Evolutionary conservation across 257 asterid genomes (phyloP).

Genomic region (Ehretia macrophylla): DNA sequence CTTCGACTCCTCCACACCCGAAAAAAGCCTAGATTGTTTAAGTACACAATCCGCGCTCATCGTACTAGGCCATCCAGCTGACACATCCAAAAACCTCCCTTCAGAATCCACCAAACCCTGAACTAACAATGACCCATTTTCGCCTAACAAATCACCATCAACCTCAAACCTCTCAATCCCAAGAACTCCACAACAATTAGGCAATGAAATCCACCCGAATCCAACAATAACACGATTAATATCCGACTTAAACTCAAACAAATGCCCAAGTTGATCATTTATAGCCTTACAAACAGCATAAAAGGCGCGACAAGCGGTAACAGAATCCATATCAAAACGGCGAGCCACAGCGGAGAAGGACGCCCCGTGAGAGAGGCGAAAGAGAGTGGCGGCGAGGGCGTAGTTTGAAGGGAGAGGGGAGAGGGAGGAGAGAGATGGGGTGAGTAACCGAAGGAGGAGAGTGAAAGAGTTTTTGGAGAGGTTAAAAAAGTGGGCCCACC

Average conservation of each 20-base stretch:
- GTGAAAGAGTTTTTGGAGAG: conserved; percentile 67
- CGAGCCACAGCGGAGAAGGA: conserved; percentile 58
- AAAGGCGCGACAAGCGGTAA: conserved; percentile 65
- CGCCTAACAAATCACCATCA: conserved; percentile 35
- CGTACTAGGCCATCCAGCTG: conserved; percentile 86
- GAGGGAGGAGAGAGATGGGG: conserved; percentile 55
- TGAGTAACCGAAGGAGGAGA: conserved; percentile 73
- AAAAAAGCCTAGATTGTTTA: conserved; percentile 52
- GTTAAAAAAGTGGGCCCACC: conserved; percentile 74
- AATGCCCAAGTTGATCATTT: conserved; percentile 66
- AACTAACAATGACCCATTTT: conserved; percentile 47
- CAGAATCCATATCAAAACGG: conserved; percentile 55
- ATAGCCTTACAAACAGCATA: conserved; percentile 71
- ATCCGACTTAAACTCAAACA: conserved; percentile 76
- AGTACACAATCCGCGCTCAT: conserved; percentile 45
- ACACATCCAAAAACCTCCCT: conserved; percentile 88
- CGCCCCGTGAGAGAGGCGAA: conserved; percentile 62
- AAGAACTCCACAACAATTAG: conserved; percentile 83
- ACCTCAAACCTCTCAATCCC: conserved; percentile 68
- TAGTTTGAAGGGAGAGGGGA: conserved; percentile 47
- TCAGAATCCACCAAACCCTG: conserved; percentile 93
- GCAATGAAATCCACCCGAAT: conserved; percentile 84
- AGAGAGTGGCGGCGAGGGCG: conserved; percentile 73
- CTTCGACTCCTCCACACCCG: conserved; percentile 54
- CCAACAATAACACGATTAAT: conserved; percentile 68